Evolutionary conservation across 305 asterid genomes (phyloP), one percentile per base, ranked within the genome.

Genomic region (Vinca major): DNA sequence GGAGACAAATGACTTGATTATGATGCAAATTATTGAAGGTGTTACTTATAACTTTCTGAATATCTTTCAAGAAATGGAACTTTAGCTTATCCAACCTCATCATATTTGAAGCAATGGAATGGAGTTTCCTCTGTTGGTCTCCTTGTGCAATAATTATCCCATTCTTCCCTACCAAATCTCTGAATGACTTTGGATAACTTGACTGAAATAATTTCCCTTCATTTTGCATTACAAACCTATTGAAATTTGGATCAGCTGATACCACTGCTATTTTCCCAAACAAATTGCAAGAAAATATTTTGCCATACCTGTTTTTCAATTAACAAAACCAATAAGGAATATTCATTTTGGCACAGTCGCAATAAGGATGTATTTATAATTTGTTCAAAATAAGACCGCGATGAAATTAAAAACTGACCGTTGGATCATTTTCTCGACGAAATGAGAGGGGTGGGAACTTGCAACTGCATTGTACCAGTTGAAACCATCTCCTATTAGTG

Each of bases 391-490:
- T 26, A 26, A 26, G 33, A 26, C 1, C 33, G 33, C 33, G 12
- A 14, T 41, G 13, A 1, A 40, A n/a, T 2, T 40, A 37, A 41
- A 1, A 33, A 58, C 80, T 26, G 63, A 89, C 94, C 90, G 81
- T 78, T 72, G 58, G 65, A 85, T 94, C 71, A 89, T 96, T 43
- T 83, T 74, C 75, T 91, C 87, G 58, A 89, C 98, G 53, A 87
- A 91, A 49, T 73, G 51, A 3, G 94, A 88, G 13, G 98, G 98
- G 61, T 91, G 96, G 77, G 96, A 84, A 73, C 98, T 83, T 13
- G 95, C 89, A 54, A 82, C 95, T 37, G 96, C 91, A 65, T 85
- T 91, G 63, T 91, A 91, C 98, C 96, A 89, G 62, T 78, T 82
- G 74, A 91, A 77, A 81, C 92, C 84, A 63, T 91, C 89, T 5